Base-by-base conservation (phyloP, 2,329 filamentous ascomycete species). In the Teratosphaeria destructans region DNA sequence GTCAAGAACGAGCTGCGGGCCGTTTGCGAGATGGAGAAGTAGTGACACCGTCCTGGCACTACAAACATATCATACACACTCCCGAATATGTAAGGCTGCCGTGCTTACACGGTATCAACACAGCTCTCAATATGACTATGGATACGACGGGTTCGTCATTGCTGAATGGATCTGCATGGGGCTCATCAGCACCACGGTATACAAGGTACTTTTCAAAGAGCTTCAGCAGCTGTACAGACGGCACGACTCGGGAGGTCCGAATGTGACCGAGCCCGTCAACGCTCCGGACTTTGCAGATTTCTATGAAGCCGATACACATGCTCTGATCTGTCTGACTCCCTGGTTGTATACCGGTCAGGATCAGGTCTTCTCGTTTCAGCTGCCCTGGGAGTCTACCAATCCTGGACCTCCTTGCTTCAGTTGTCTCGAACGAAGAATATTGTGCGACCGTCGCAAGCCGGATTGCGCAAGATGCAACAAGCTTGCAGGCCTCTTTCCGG, bases 1-100 rank as follows among this genome's bases (percentile, higher is more conserved):
- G 72, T 85, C 47, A 78, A 77, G 67, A 78, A 76, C 59, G 79
- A 81, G 63, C 67, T 85, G 65, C 74, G 80, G 59, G 76, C 77
- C 63, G 75, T 82, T 34, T 62, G 58, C 27, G 78, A 79, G 54
- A 77, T 76, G 23, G 74, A 76, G 58, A 76, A 32, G 34, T 32
- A 54, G 53, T 29, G 53, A 54, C 43, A 23, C 19, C 19, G 43
- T 49, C 43, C 43, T 6, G 43, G 43, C 43, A 49, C 43, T 23
- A 23, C 11, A n/a, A 49, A 19, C 43, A 49, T 23, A 49, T 49
- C 16, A 49, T 49, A 23, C 6, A 49, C 43, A 49, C 12, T 49
- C 43, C 5, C 43, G n/a, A 19, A 6, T 16, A 10, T 49, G 37
- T 49, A 32, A 32, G 2, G 29, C 29, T n/a, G 43, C 43, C 19